Conservation (phyloP, 2,329 filamentous ascomycete species). For the Alternaria postmessia region DNA sequence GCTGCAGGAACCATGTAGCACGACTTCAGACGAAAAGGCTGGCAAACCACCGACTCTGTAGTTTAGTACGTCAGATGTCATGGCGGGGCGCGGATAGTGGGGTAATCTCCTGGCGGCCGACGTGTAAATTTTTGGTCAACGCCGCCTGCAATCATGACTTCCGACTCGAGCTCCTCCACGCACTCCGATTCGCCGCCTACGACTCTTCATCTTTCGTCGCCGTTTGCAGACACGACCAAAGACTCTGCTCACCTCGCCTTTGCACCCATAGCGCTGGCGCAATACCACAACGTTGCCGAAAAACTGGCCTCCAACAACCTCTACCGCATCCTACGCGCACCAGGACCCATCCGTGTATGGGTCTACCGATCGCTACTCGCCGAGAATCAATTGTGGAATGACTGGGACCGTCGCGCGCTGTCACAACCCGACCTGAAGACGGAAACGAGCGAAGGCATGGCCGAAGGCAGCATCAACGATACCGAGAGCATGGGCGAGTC, state of each 20-base stretch:
- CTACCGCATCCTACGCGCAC: slow-evolving; percentile 36
- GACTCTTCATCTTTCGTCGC: slow-evolving; percentile 5
- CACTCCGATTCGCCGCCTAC: slow-evolving; percentile 14
- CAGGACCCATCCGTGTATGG: slow-evolving; percentile 38
- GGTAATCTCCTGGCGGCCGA: slow-evolving; percentile 7
- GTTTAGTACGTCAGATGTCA: background rate
- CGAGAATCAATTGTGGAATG: slow-evolving; percentile 33
- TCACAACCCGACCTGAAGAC: slow-evolving; percentile 10
- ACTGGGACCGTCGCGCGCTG: slow-evolving; percentile 23
- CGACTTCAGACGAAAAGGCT: background rate
- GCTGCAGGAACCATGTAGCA: background rate
- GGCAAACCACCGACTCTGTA: background rate
- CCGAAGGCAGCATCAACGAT: slow-evolving; percentile 17
- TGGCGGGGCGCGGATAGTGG: slow-evolving; percentile 8
- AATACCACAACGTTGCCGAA: slow-evolving; percentile 32
- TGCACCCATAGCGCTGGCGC: slow-evolving; percentile 33
- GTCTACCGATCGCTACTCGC: slow-evolving; percentile 35
- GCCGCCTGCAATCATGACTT: slow-evolving; percentile 14
- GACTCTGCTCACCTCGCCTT: slow-evolving; percentile 25
- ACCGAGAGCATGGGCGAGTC: slow-evolving; percentile 20
- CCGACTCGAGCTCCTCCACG: slow-evolving; percentile 15
- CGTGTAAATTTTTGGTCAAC: slow-evolving; percentile 12
- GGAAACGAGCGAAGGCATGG: slow-evolving; percentile 6
- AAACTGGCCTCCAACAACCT: slow-evolving; percentile 36
- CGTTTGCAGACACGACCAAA: slow-evolving; percentile 10